phyloP scores from a whole-genome alignment of 495 filamentous ascomycete genomes.

The Hyphodiscus hymeniophilus region DNA sequence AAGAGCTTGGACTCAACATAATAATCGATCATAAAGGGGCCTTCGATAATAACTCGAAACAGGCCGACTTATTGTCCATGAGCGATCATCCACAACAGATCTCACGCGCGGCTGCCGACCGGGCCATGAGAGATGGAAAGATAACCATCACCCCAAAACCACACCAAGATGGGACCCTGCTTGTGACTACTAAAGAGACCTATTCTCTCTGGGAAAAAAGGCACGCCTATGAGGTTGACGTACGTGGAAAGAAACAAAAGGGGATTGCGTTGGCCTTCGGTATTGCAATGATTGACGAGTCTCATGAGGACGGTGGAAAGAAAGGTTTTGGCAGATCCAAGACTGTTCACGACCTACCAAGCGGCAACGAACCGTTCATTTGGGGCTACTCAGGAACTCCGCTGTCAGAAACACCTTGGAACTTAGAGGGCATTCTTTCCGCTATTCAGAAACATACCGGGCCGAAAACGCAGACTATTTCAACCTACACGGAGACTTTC shows the following conservation, averaged over 20 bases:
- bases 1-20: conserved; percentile 2
- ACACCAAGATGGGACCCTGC: not conserved
- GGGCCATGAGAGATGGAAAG: too few relatives aligned
- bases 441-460: conserved; percentile 8
- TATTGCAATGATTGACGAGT: conserved; percentile 1
- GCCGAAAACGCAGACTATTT: not conserved
- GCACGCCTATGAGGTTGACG: not conserved
- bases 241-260: too few relatives aligned
- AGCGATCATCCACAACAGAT: too few relatives aligned
- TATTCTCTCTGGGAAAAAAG: not conserved
- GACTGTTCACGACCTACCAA: not conserved
- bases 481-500: not conserved
- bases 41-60: too few relatives aligned
- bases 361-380: conserved; percentile 3
- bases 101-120: too few relatives aligned
- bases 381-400: conserved; percentile 16
- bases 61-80: too few relatives aligned
- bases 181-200: not conserved
- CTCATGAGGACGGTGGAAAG: conserved; percentile 6
- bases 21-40: conserved; percentile 4
- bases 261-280: too few relatives aligned
- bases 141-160: too few relatives aligned
- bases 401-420: conserved; percentile 2
- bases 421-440: conserved; percentile 7
- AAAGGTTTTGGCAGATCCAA: conserved; percentile 1